Evolutionary conservation across 192 early-diverging fungal species (phyloP), one percentile per base, ranked within the genome.

Genomic region (Coemansia sp.): DNA sequence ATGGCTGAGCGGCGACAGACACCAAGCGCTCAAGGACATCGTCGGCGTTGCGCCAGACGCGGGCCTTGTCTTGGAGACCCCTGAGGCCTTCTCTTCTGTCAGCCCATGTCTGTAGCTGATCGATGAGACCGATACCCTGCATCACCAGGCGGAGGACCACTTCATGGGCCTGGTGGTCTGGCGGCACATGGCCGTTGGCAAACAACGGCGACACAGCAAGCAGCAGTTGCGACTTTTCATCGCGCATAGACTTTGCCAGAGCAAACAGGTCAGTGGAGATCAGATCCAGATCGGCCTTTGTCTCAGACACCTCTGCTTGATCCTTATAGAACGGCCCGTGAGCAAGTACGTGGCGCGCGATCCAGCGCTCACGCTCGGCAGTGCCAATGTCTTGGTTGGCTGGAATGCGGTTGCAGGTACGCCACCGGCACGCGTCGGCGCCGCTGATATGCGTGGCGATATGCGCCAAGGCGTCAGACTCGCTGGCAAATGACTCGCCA

Each of bases 41-140:
- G 39, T 67, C 70, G n/a, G 64, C 74, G 11, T 58, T 70, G 27
- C 70, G 66, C 79, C 79, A 81, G 8, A 75, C 70, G 12, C 74
- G 41, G 12, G 35, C 45, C 4, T 70, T 67, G 49, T 81, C 78
- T 6, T 34, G 40, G 30, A 69, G 67, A 3, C 73, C 78, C n/a
- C 61, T 73, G 6, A 27, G 30, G 3, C 78, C 78, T 1, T 27
- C n/a, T 3, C 78, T 56, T 4, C 78, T 43, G 53, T 81, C 73
- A 1, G 73, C 78, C 78, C 78, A 81, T 40, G 61, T 66, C 24
- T 81, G 78, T 61, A 81, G 67, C 70, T 81, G 78, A 67, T 81
- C 78, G 0, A 81, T 47, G 24, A 81, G 59, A 16, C 67, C 69
- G 16, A 81, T 68, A 29, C 78, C 78, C 67, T 70, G 78, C 50